phyloP scores from a whole-genome alignment of 345 rosid genomes.

The Acer campestre region DNA sequence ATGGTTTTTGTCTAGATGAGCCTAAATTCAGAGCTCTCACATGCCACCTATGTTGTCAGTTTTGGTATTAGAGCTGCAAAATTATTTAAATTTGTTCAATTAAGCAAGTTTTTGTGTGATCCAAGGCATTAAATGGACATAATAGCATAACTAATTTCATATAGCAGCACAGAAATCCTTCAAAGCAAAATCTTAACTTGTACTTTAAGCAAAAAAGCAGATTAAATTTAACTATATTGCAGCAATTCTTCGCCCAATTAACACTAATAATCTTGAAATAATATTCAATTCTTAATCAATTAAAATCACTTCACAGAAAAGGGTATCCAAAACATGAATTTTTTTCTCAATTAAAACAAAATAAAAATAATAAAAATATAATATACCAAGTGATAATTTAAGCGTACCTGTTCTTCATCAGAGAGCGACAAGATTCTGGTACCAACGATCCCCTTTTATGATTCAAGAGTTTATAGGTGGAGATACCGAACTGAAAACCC shows the following conservation, averaged over 20 bases:
- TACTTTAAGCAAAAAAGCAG: background rate
- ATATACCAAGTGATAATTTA: background rate
- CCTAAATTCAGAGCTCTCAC: constrained; percentile 1
- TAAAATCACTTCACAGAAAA: background rate
- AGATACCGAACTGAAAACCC: background rate
- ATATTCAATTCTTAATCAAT: no score
- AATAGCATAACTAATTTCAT: background rate
- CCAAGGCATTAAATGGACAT: no score
- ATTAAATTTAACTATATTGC: background rate
- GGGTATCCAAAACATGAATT: background rate
- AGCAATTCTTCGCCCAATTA: constrained; percentile 1
- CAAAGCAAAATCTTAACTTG: constrained; percentile 11
- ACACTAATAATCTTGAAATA: background rate
- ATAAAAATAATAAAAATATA: no score
- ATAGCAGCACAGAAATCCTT: background rate
- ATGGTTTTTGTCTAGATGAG: constrained; percentile 8
- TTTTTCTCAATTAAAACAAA: background rate
- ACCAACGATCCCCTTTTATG: background rate
- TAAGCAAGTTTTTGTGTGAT: background rate
- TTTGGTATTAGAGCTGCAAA: background rate
- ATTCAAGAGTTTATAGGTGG: background rate
- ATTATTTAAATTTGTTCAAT: background rate
- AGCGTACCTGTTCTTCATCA: background rate
- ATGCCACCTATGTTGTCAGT: background rate
- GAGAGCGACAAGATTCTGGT: background rate